Percentiles rank a stretch among this genome's conserved stretches.
Conservation (phyloP, 1,284 basidiomycete genomes). For the Moesziomyces antarcticus region DNA sequence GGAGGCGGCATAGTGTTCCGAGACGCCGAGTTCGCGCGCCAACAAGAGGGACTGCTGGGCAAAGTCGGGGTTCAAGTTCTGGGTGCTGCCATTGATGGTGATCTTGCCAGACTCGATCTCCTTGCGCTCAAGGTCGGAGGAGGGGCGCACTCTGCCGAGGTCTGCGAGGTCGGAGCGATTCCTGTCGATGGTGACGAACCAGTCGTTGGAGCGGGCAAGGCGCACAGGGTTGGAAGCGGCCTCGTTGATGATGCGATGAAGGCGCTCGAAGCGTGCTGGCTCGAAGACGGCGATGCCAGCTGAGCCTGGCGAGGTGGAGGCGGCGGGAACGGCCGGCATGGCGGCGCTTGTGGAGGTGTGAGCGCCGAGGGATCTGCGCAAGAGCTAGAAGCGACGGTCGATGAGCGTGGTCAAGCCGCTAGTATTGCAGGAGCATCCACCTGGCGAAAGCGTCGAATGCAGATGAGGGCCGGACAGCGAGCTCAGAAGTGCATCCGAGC, state of each 20-base stretch:
- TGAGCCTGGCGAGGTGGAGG: constrained; percentile 21
- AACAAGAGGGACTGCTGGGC: constrained; percentile 61
- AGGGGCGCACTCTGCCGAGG: constrained; percentile 54
- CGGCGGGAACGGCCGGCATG: constrained; percentile 28
- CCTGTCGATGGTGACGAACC: constrained; percentile 64
- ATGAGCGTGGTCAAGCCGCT: neutral
- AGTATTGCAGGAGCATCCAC: neutral
- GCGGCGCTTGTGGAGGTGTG: neutral
- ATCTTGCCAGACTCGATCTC: constrained; percentile 63
- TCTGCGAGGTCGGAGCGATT: constrained; percentile 53
- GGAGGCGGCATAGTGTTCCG: constrained; percentile 64
- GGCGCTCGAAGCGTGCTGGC: constrained; percentile 60
- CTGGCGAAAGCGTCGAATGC: neutral
- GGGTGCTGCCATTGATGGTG: constrained; percentile 56
- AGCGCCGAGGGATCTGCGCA: neutral
- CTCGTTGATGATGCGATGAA: constrained; percentile 55
- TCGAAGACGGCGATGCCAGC: constrained; percentile 52
- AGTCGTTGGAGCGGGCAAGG: constrained; percentile 53
- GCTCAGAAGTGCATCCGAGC: constrained; percentile 21
- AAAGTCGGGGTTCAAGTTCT: constrained; percentile 63
- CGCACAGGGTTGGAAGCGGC: constrained; percentile 48
- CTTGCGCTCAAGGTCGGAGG: constrained; percentile 58
- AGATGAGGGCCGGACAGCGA: neutral
- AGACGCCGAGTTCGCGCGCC: constrained; percentile 56
- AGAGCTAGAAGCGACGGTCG: neutral